These are phyloP conservation scores for Cercophora scortea DNA, from an alignment of 495 filamentous ascomycete species.

Conservation along the genomic window DNA sequence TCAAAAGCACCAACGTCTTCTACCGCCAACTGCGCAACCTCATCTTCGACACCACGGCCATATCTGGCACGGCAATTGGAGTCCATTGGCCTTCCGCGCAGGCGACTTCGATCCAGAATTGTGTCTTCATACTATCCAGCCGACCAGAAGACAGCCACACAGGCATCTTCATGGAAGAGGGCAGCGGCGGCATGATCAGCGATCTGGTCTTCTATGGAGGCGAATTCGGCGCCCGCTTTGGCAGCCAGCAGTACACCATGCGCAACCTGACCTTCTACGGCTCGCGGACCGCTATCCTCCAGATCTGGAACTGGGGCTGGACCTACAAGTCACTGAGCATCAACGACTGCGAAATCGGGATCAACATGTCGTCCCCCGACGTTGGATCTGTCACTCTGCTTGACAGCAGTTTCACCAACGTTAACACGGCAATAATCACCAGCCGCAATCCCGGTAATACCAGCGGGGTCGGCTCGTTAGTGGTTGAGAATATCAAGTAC, in stretches of 20 bases:
- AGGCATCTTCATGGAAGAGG: constrained; percentile 67
- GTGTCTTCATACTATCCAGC: constrained; percentile 64
- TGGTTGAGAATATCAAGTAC: constrained; percentile 72
- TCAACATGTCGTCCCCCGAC: constrained; percentile 65
- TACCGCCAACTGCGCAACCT: constrained; percentile 90
- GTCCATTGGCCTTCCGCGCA: constrained; percentile 97
- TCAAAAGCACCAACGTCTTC: constrained; percentile 75
- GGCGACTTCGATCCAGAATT: constrained; percentile 81
- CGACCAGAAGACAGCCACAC: constrained; percentile 54
- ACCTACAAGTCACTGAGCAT: constrained; percentile 70
- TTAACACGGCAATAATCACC: constrained; percentile 55
- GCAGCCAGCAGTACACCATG: constrained; percentile 85
- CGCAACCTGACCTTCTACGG: constrained; percentile 79
- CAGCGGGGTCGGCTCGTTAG: constrained; percentile 57
- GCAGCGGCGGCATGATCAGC: constrained; percentile 63
- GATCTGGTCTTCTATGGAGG: constrained; percentile 71
- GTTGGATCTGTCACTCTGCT: constrained; percentile 73
- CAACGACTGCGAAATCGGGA: constrained; percentile 64
- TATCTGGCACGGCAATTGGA: constrained; percentile 55
- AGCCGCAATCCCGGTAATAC: constrained; percentile 46
- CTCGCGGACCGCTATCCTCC: constrained; percentile 73
- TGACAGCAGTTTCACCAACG: constrained; percentile 66
- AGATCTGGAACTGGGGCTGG: constrained; percentile 91
- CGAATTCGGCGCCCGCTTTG: constrained; percentile 50
- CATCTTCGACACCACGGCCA: constrained; percentile 68